Conservation (phyloP, 345 rosid species). For the Stellera chamaejasme region DNA sequence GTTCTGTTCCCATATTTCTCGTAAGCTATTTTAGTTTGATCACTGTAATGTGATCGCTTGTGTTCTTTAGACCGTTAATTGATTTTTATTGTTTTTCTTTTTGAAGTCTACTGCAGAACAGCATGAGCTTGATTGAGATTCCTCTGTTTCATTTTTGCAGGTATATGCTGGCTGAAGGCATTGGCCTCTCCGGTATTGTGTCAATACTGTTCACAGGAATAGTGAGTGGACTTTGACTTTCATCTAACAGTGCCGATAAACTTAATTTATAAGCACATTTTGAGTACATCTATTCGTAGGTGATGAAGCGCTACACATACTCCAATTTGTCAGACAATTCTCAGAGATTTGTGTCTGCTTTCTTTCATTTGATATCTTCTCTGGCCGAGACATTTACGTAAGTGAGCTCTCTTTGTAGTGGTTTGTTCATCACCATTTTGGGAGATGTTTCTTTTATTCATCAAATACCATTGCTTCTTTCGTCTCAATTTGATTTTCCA, state of each 20-base stretch:
- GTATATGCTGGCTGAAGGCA: constrained; percentile 99
- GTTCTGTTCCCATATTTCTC: constrained; percentile 96
- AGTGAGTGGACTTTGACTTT: constrained; percentile 35
- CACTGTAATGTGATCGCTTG: constrained; percentile 2
- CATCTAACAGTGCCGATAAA: neutral
- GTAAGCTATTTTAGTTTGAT: constrained; percentile 33
- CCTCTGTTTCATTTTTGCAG: constrained; percentile 25
- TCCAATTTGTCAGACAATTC: constrained; percentile 92
- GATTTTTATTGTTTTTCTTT: neutral
- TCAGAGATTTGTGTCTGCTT: constrained; percentile 84
- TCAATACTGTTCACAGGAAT: constrained; percentile 96
- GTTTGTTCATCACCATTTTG: too few relatives aligned
- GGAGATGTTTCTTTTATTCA: too few relatives aligned
- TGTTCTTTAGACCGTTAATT: neutral
- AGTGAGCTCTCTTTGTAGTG: constrained; percentile 14
- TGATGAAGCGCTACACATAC: constrained; percentile 94
- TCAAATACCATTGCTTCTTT: too few relatives aligned
- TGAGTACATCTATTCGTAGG: constrained; percentile 29
- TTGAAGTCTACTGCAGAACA: neutral
- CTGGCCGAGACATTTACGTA: constrained; percentile 96
- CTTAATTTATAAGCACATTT: constrained; percentile 11
- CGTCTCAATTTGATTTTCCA: too few relatives aligned
- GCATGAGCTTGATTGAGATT: constrained; percentile 5
- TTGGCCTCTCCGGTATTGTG: constrained; percentile 97
- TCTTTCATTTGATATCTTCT: constrained; percentile 94